These are phyloP conservation scores for Boeremia exigua DNA, from an alignment of 2,329 filamentous ascomycete species.

Conservation along the genomic window DNA sequence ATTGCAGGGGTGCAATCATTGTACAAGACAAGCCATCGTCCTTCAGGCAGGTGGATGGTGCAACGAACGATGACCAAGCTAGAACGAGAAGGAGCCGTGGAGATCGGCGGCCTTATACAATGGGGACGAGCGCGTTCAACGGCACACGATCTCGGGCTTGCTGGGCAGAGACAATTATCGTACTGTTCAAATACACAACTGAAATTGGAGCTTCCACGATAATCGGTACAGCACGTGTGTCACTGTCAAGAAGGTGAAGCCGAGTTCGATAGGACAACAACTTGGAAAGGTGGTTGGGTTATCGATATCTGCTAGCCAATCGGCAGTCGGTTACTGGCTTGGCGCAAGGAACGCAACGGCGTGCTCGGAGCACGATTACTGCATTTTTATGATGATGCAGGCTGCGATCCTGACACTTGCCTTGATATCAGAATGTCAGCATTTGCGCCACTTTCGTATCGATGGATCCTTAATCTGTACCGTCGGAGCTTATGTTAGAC, in stretches of 20 bases:
- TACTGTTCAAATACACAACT: not conserved
- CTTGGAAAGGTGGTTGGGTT: not conserved
- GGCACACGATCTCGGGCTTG: not conserved
- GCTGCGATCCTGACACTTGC: not conserved
- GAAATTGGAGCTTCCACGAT: not conserved
- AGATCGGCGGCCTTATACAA: conserved; percentile 23
- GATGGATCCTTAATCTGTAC: too few species aligned
- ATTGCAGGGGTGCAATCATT: conserved; percentile 23
- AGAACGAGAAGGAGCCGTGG: conserved; percentile 34
- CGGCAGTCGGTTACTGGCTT: not conserved
- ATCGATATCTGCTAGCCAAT: conserved; percentile 1
- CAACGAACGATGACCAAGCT: conserved; percentile 27
- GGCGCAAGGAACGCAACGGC: not conserved
- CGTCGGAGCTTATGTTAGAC: too few species aligned
- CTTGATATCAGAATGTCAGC: not conserved
- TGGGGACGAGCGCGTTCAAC: conserved; percentile 12
- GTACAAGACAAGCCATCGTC: conserved; percentile 20
- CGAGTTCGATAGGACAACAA: not conserved
- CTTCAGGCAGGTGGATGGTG: conserved; percentile 38
- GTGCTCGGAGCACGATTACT: not conserved
- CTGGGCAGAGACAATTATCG: not conserved
- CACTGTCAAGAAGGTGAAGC: not conserved
- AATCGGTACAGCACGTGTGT: not conserved
- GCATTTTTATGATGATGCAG: conserved; percentile 6
- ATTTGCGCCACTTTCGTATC: not conserved